Conservation (phyloP, 805 yeast species). For the Starmerella geochares region DNA sequence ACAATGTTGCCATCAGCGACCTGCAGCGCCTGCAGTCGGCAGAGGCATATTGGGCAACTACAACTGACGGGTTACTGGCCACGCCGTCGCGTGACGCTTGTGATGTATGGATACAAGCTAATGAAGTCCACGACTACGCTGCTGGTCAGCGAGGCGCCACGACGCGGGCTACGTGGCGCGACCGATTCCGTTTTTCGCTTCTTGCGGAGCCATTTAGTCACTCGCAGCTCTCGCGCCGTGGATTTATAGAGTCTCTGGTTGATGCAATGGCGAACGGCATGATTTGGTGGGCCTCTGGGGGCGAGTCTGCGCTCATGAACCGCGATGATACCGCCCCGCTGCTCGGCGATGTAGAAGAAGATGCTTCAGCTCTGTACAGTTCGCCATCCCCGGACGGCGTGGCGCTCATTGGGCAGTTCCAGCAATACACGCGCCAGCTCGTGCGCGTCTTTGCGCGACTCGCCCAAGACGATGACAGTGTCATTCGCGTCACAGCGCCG, state of each 20-base stretch:
- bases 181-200: conserved; percentile 24
- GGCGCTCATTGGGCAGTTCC: conserved; percentile 43
- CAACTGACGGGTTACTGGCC: conserved; percentile 57
- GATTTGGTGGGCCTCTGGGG: conserved; percentile 84
- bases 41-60: conserved; percentile 46
- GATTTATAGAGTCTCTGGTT: conserved; percentile 19
- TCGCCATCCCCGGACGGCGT: conserved; percentile 31
- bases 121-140: conserved; percentile 7
- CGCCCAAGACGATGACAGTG: conserved; percentile 28
- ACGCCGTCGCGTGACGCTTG: conserved; percentile 23
- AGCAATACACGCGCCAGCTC: conserved; percentile 38
- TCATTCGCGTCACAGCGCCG: conserved; percentile 33
- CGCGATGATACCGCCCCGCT: conserved; percentile 19
- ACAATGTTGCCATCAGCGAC: conserved; percentile 55
- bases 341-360: neutral
- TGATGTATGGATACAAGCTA: conserved; percentile 17
- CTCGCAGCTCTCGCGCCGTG: conserved; percentile 1
- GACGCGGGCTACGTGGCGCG: conserved; percentile 25
- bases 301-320: conserved; percentile 41
- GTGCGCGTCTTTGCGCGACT: conserved; percentile 35
- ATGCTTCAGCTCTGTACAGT: neutral
- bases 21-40: conserved; percentile 32
- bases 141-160: conserved; percentile 4
- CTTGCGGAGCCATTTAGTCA: conserved; percentile 21
- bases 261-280: conserved; percentile 38